Conservation (phyloP, 192 early-diverging fungal genomes). For the Anaeromyces robustus region DNA sequence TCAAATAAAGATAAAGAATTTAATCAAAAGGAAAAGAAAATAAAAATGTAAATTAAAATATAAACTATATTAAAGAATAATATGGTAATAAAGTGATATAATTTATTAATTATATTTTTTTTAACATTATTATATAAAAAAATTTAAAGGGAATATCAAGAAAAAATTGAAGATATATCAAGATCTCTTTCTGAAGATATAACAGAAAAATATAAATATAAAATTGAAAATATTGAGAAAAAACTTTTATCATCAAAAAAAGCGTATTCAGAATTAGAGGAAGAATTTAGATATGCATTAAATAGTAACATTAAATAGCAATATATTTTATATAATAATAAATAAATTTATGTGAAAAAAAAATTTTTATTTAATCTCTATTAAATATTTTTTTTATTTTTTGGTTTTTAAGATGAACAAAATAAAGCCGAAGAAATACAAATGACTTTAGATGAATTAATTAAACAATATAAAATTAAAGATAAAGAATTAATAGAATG, state of each 20-base stretch:
- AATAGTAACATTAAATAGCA: slow-evolving; percentile 5
- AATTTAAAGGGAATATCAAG: neutral
- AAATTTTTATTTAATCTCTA: neutral
- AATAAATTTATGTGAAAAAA: neutral
- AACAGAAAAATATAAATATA: slow-evolving; percentile 7
- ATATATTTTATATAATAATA: neutral
- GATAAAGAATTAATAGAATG: slow-evolving; percentile 1
- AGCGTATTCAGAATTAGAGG: slow-evolving; percentile 19
- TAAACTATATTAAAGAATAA: neutral
- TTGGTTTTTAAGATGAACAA: slow-evolving; percentile 20
- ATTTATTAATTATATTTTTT: too few species aligned
- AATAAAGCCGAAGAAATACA: slow-evolving; percentile 4
- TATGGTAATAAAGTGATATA: too few species aligned
- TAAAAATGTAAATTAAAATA: neutral
- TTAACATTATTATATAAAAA: too few species aligned
- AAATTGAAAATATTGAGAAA: slow-evolving; percentile 12
- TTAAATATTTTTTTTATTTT: too few species aligned
- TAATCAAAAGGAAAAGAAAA: neutral
- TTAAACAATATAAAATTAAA: slow-evolving; percentile 6
- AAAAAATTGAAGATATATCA: neutral
- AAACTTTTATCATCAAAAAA: slow-evolving; percentile 4
- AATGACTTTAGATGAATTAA: slow-evolving; percentile 11
- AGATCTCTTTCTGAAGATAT: neutral
- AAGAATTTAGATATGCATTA: slow-evolving; percentile 16
- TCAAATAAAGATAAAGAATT: neutral